Evolutionary conservation across 257 asterid genomes (phyloP).

Genomic region (Perilla frutescens): DNA sequence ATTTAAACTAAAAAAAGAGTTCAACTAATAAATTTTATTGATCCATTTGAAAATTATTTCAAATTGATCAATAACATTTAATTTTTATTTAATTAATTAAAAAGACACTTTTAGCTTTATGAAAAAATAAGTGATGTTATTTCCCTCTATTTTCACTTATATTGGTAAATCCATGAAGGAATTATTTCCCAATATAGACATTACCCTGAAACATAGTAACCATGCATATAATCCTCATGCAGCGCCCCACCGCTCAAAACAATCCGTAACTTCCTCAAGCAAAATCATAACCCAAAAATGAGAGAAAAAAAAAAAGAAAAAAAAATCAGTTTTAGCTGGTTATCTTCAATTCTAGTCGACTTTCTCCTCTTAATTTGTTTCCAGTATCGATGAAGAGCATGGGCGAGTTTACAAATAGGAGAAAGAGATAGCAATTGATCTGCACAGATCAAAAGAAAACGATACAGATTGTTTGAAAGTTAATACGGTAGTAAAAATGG

Average conservation of each 20-base stretch:
- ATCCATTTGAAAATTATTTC: too few relatives aligned
- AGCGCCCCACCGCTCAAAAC: constrained; percentile 51
- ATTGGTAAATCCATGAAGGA: neutral
- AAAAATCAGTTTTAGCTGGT: neutral
- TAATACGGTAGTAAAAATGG: constrained; percentile 37
- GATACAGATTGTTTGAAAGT: neutral
- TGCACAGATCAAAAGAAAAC: neutral
- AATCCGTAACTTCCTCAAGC: constrained; percentile 16
- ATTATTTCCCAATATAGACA: constrained; percentile 33
- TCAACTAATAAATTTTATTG: too few relatives aligned
- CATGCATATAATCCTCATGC: constrained; percentile 47
- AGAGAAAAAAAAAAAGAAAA: too few relatives aligned
- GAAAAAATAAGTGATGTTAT: too few relatives aligned
- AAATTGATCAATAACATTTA: too few relatives aligned
- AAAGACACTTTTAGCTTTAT: too few relatives aligned
- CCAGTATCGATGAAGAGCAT: neutral
- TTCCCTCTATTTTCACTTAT: too few relatives aligned
- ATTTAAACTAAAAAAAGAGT: too few relatives aligned
- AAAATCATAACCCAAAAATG: neutral
- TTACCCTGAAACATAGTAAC: constrained; percentile 29
- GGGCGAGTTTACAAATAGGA: neutral
- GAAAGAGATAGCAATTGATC: neutral
- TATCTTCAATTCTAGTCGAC: constrained; percentile 19
- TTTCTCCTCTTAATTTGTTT: neutral
- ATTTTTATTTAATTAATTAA: too few relatives aligned